Conservation (phyloP, 2,329 filamentous ascomycete species). For the Colletotrichum somersetense region DNA sequence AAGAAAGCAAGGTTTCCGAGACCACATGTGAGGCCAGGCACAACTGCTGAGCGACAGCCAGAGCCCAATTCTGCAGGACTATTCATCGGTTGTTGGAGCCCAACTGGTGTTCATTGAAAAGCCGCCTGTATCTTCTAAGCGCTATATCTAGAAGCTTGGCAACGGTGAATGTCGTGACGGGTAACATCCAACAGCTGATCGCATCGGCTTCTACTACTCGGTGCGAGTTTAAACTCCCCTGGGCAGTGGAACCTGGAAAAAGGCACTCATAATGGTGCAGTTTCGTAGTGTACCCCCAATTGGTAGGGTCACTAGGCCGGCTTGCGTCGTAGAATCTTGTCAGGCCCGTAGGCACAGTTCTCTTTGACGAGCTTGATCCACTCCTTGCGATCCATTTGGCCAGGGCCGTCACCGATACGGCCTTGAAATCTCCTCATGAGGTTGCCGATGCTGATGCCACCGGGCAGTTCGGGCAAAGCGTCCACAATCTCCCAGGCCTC, state of each 20-base stretch:
- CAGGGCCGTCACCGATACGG: conserved; percentile 65
- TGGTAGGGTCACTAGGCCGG: conserved; percentile 46
- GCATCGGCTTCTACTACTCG: neutral
- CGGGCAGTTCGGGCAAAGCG: conserved; percentile 61
- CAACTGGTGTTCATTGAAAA: conserved; percentile 5
- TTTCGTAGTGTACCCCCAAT: neutral
- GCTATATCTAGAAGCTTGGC: conserved; percentile 22
- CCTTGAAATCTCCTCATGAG: conserved; percentile 67
- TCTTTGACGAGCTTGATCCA: conserved; percentile 72
- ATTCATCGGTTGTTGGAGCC: no score
- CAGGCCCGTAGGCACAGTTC: conserved; percentile 64
- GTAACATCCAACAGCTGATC: neutral
- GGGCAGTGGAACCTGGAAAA: neutral
- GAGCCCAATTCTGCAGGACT: neutral
- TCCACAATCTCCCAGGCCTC: conserved; percentile 67
- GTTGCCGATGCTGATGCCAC: conserved; percentile 67
- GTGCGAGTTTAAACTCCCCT: no score
- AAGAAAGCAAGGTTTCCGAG: neutral
- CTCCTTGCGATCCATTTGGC: conserved; percentile 64
- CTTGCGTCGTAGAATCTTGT: conserved; percentile 64
- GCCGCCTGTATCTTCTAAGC: neutral
- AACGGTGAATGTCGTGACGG: neutral
- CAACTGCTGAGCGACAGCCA: neutral
- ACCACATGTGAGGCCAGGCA: no score
- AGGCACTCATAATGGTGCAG: neutral